Percentiles rank a stretch among this genome's conserved stretches.
Evolutionary conservation across 1,284 basidiomycete species (phyloP).

Genomic region (Rhodotorula glutinis): DNA sequence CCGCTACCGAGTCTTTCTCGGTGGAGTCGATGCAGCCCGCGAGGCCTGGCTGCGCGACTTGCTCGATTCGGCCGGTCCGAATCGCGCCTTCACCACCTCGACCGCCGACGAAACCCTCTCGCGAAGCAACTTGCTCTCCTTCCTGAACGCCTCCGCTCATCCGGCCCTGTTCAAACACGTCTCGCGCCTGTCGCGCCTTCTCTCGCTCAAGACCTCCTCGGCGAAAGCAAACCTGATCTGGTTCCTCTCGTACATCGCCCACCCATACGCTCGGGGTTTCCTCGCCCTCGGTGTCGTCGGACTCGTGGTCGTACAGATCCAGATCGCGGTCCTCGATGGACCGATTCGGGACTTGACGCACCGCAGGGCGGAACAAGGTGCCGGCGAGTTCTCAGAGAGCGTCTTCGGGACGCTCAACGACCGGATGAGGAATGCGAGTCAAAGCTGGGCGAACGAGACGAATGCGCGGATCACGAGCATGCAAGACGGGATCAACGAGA

Average conservation of each 20-base stretch:
- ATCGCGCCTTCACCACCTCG: constrained; percentile 46
- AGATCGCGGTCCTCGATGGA: constrained; percentile 59
- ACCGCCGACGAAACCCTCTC: constrained; percentile 57
- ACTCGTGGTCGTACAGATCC: constrained; percentile 79
- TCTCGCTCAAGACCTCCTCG: constrained; percentile 52
- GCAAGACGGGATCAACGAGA: constrained; percentile 74
- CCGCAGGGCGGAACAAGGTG: constrained; percentile 28
- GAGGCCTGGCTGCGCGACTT: constrained; percentile 67
- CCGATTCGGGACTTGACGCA: constrained; percentile 33
- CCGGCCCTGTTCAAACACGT: constrained; percentile 56
- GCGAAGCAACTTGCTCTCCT: constrained; percentile 70
- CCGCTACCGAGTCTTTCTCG: constrained; percentile 44
- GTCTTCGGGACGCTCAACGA: constrained; percentile 75
- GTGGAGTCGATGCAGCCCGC: constrained; percentile 64
- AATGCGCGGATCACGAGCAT: constrained; percentile 67
- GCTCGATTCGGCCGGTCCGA: constrained; percentile 40
- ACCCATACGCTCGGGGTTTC: constrained; percentile 81
- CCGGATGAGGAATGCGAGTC: constrained; percentile 66
- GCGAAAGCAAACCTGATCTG: constrained; percentile 64
- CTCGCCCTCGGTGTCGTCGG: constrained; percentile 87
- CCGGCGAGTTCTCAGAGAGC: constrained; percentile 62
- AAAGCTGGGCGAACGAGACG: constrained; percentile 68
- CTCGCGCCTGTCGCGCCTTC: constrained; percentile 59
- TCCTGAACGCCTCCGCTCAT: constrained; percentile 63
- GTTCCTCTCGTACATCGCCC: constrained; percentile 84